Evolutionary conservation across 371 early-diverging fungal genomes (phyloP), one percentile per base, ranked within the genome.

Genomic region (Mucor piriformis): DNA sequence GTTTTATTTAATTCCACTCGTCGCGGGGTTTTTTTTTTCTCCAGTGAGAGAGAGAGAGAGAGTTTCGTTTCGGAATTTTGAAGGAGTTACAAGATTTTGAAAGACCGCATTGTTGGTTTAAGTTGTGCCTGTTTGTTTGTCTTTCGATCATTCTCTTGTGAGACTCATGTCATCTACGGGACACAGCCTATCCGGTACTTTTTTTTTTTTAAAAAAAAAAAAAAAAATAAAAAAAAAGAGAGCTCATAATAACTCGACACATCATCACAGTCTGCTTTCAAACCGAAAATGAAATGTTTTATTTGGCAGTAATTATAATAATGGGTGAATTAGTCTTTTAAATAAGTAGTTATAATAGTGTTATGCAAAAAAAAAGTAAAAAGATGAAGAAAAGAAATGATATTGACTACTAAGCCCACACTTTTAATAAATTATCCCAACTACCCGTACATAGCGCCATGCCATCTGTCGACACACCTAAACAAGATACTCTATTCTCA

Each of bases 401-500:
- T 20, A 12, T 20, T 44, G 3, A 13, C 27, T 13, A 27, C 48
- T 50, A 69, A 38, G 69, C 69, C 69, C 69, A 69, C 5, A 69
- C 84, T 93, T 96, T 97, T 59, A 98, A 85, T 69, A 89, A 77
- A 47, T 88, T 90, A 72, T 98, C 98, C 98, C 98, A 98, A 67
- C 93, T 93, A 29, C 97, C 98, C 1, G 98, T 98, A 71, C 95
- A 95, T 69, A 98, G 84, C 11, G 96, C 97, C 93, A 95, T 94
- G 23, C 98, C 98, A 72, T 98, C 98, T 50, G 85, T 86, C 1
- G 94, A 89, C 3, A 98, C 95, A 46, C 98, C 98, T 35, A 98
- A 74, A 73, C 97, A 97, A 62, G 92, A 92, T 15, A 98, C 98
- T 40, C 98, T 88, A 81, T 98, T 97, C 50, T 97, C 98, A 73